Conservation (phyloP, 441 rosid genomes). For the Gossypium armourianum region DNA sequence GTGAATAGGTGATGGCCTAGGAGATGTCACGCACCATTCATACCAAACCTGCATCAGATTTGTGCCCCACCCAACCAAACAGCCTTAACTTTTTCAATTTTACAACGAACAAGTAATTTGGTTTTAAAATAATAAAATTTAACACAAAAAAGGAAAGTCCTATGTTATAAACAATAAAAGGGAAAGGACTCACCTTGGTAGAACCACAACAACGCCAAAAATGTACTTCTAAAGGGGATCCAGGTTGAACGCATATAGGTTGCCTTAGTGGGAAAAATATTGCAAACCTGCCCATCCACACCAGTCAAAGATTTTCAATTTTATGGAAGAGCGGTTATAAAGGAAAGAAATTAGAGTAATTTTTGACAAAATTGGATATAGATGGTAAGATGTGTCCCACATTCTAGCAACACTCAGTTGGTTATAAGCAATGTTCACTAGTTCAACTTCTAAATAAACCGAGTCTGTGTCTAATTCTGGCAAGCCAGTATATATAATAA, state of each 20-base stretch:
- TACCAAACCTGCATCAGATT: slow-evolving; percentile 70
- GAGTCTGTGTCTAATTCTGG: background rate
- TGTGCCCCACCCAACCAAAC: background rate
- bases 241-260: slow-evolving; percentile 49
- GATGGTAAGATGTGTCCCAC: background rate
- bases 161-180: background rate
- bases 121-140: background rate
- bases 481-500: background rate
- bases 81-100: background rate
- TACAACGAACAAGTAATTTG: background rate
- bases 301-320: background rate
- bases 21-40: slow-evolving; percentile 80
- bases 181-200: slow-evolving; percentile 45
- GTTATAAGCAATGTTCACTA: background rate
- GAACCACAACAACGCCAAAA: slow-evolving; percentile 86
- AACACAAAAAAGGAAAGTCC: slow-evolving; percentile 6
- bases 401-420: background rate
- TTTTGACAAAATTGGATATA: background rate
- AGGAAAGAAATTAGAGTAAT: background rate
- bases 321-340: background rate
- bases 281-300: slow-evolving; percentile 39
- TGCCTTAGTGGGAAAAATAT: slow-evolving; percentile 82
- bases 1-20: slow-evolving; percentile 53
- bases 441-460: background rate
- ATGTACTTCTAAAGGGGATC: slow-evolving; percentile 60